A percentile compares a stretch with the other conserved stretches of the same genome.
Evolutionary conservation across 179 eudicot species (phyloP).

Genomic region (Beta lomatogona): DNA sequence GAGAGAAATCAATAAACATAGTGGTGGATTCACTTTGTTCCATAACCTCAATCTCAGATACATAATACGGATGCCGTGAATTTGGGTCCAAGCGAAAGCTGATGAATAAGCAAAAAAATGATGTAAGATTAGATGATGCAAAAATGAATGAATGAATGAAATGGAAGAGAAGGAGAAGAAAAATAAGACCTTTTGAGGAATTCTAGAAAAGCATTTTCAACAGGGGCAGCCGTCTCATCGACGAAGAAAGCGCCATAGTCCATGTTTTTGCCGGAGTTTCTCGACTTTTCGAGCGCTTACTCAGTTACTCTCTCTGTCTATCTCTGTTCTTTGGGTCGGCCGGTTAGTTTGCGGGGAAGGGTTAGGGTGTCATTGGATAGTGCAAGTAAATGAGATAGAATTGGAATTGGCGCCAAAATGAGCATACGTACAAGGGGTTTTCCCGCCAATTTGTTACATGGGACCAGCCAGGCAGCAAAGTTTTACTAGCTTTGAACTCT

Average conservation of each 20-base stretch:
- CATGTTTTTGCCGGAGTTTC: conserved; percentile 34
- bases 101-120: neutral
- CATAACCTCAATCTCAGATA: conserved; percentile 78
- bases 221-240: conserved; percentile 80
- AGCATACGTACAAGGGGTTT: neutral
- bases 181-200: conserved; percentile 67
- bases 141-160: neutral
- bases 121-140: neutral
- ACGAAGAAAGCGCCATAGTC: conserved; percentile 61
- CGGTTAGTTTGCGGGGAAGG: neutral
- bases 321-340: neutral
- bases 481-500: no score
- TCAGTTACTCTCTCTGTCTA: neutral
- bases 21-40: conserved; percentile 75
- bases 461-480: no score
- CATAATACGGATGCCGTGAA: conserved; percentile 57
- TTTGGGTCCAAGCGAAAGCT: conserved; percentile 58
- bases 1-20: conserved; percentile 91
- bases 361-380: neutral
- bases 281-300: neutral
- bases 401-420: neutral
- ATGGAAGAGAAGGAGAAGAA: neutral
- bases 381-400: neutral
- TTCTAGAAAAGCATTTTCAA: conserved; percentile 79
- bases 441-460: neutral